These are phyloP conservation scores for Poa annua DNA, from an alignment of 176 grass and related monocot species.

Conservation along the genomic window DNA sequence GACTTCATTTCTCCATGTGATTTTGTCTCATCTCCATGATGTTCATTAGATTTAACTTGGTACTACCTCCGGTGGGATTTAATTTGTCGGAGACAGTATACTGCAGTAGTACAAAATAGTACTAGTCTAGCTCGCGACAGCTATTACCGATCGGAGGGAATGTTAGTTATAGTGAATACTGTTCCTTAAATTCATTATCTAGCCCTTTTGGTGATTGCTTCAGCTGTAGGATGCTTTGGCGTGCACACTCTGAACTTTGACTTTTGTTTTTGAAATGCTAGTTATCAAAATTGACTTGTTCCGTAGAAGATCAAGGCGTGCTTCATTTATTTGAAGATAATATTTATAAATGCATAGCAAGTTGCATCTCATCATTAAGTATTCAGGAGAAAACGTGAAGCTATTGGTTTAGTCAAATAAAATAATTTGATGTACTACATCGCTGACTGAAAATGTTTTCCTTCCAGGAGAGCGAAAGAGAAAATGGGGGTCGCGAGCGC, in stretches of 20 bases:
- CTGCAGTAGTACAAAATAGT: no score
- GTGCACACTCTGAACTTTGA: neutral
- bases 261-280: neutral
- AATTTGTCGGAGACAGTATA: no score
- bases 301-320: neutral
- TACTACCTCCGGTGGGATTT: no score
- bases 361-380: neutral
- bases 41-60: neutral
- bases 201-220: neutral
- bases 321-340: neutral
- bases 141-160: no score
- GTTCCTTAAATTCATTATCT: neutral
- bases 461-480: conserved; percentile 15
- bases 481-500: conserved; percentile 29
- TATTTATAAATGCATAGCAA: neutral
- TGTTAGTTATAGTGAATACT: neutral
- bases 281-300: conserved; percentile 3
- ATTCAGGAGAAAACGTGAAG: conserved; percentile 6
- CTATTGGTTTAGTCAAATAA: conserved; percentile 1
- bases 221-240: conserved; percentile 21
- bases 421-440: neutral
- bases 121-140: no score
- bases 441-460: neutral
- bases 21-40: neutral
- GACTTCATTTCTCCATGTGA: neutral